Evolutionary conservation across 305 asterid genomes (phyloP), one percentile per base, ranked within the genome.

Genomic region (Coffea humblotiana): DNA sequence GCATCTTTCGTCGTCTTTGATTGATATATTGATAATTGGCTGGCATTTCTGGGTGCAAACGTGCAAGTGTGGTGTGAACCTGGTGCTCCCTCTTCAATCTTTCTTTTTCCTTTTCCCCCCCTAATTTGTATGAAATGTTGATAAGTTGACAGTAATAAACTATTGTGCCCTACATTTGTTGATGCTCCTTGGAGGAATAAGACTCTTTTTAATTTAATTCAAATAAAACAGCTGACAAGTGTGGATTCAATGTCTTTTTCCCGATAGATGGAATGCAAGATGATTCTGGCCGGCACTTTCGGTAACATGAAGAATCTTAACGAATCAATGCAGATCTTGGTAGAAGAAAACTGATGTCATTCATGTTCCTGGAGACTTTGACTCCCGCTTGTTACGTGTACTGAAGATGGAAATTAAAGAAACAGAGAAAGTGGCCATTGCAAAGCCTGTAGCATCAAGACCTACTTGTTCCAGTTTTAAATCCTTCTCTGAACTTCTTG

Each of bases 371-470:
- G 64, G 21, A 72, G 63, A 52, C 35, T 48, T 45, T 18, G 68
- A 51, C 16, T n/a, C 71, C 27, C n/a, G 12, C 52, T n/a, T 54
- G 27, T 23, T 48, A 66, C 32, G 37, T 40, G 12, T 63, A 67
- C 48, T 58, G 85, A 82, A 84, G 87, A 87, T 88, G 90, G 94
- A 91, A 85, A 77, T 82, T 14, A 82, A 86, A 37, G 94, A 89
- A 81, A 84, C 83, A 1, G 90, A 89, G 72, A 92, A 84, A 83
- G 76, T 82, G 60, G 94, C 87, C 4, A 85, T 95, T 80, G 89
- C 87, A 74, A 95, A 85, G 84, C 98, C 98, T n/a, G 91, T 95
- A 48, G 94, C 99, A 21, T 85, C 94, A 80, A 89, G 95, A 83
- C 99, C 97, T 3, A 74, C 71, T 58, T 79, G 87, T 76, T 88